Conservation (phyloP, 2,329 filamentous ascomycete genomes). For the Cercospora canescens region DNA sequence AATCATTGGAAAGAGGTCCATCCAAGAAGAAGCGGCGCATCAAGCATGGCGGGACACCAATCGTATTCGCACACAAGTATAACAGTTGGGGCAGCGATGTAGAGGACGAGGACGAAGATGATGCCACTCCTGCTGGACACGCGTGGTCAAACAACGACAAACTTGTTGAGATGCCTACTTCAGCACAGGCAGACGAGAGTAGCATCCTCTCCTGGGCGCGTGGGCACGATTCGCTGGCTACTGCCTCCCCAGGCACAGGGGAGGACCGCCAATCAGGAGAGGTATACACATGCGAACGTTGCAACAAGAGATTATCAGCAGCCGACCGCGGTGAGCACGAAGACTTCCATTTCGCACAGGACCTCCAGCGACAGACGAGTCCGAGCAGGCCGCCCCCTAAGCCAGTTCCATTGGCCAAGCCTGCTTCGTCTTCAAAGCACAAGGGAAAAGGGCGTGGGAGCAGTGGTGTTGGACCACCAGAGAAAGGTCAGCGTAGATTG, state of each 20-base stretch:
- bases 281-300: conserved; percentile 62
- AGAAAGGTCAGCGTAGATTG: conserved; percentile 48
- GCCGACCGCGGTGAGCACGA: conserved; percentile 71
- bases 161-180: conserved; percentile 9
- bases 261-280: conserved; percentile 22
- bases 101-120: conserved; percentile 12
- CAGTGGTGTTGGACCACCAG: conserved; percentile 29
- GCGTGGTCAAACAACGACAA: background rate
- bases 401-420: conserved; percentile 17
- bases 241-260: background rate
- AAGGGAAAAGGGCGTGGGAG: conserved; percentile 36
- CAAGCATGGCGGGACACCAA: conserved; percentile 36
- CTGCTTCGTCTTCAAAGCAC: conserved; percentile 26
- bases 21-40: conserved; percentile 39
- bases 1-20: conserved; percentile 28
- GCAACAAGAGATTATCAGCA: conserved; percentile 59
- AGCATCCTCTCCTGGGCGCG: conserved; percentile 20
- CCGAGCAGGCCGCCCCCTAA: conserved; percentile 25
- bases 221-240: background rate
- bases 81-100: conserved; percentile 24
- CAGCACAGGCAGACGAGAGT: conserved; percentile 9
- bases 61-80: conserved; percentile 36
- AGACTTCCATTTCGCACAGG: conserved; percentile 93
- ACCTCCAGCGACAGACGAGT: conserved; percentile 66
- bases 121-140: conserved; percentile 9